A percentile compares a stretch with the other conserved stretches of the same genome.
Evolutionary conservation across 140 eudicot genomes (phyloP).

Genomic region (Flaveria floridana): DNA sequence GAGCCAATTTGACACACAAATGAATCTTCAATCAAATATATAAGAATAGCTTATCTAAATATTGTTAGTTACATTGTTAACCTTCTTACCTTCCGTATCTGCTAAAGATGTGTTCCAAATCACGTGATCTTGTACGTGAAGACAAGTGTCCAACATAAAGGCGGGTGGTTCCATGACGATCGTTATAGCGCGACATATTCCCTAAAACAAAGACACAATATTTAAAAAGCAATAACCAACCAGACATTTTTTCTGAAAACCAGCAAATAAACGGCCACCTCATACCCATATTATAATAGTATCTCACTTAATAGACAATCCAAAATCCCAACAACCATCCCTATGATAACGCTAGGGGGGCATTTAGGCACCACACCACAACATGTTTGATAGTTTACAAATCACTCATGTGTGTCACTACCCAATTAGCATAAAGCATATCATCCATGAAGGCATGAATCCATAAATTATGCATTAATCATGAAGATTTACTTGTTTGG

Average conservation of each 20-base stretch:
- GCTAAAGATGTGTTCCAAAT: slow-evolving; percentile 80
- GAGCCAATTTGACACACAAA: neutral
- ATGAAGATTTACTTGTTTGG: neutral
- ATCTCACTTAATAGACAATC: neutral
- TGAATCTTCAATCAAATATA: slow-evolving; percentile 1
- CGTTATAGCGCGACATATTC: slow-evolving; percentile 58
- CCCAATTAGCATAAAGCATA: slow-evolving; percentile 20
- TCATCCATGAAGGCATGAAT: neutral
- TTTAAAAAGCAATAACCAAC: slow-evolving; percentile 12
- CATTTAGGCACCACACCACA: slow-evolving; percentile 2
- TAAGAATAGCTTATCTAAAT: neutral
- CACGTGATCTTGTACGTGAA: slow-evolving; percentile 79
- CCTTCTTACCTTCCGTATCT: slow-evolving; percentile 74
- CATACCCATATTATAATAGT: neutral
- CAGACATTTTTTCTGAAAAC: neutral
- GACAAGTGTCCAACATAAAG: slow-evolving; percentile 84
- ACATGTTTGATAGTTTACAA: neutral
- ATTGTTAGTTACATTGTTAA: slow-evolving; percentile 3
- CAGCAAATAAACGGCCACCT: neutral
- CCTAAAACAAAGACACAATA: slow-evolving; percentile 26
- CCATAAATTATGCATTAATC: neutral
- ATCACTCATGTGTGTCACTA: neutral
- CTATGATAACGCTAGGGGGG: neutral
- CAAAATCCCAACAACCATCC: neutral
- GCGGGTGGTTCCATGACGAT: slow-evolving; percentile 71